These are phyloP conservation scores for Myriosclerotinia curreyana DNA, from an alignment of 2,329 filamentous ascomycete genomes.

Conservation along the genomic window DNA sequence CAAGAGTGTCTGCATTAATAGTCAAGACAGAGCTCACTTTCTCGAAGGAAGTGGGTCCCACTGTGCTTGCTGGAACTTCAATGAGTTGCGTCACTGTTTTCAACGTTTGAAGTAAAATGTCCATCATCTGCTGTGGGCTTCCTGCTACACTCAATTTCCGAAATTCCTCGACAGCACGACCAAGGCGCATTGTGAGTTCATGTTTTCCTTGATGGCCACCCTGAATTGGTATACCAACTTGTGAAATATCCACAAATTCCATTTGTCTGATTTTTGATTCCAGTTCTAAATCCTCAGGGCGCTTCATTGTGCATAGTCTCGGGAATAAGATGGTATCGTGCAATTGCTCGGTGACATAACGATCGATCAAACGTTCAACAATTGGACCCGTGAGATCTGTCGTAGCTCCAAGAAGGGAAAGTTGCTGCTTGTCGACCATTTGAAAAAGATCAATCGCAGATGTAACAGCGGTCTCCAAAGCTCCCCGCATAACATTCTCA, in stretches of 20 bases:
- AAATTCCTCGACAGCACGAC: constrained; percentile 81
- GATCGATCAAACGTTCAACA: constrained; percentile 91
- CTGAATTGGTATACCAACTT: constrained; percentile 84
- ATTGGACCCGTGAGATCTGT: constrained; percentile 90
- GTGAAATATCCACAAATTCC: constrained; percentile 89
- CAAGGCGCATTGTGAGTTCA: constrained; percentile 73
- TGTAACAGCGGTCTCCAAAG: constrained; percentile 87
- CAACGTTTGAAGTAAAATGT: constrained; percentile 48
- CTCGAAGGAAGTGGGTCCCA: constrained; percentile 38
- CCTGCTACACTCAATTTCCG: constrained; percentile 75
- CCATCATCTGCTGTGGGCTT: constrained; percentile 42
- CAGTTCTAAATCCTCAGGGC: constrained; percentile 79
- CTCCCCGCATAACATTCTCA: constrained; percentile 83
- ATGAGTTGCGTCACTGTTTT: constrained; percentile 75
- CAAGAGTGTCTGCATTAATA: constrained; percentile 80
- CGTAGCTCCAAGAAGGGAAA: constrained; percentile 85
- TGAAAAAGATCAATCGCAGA: constrained; percentile 95
- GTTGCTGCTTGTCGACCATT: constrained; percentile 89
- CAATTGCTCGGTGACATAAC: constrained; percentile 89
- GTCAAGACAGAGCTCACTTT: constrained; percentile 53
- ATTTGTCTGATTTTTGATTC: constrained; percentile 90
- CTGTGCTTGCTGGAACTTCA: constrained; percentile 45
- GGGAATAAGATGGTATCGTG: constrained; percentile 83
- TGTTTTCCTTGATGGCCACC: constrained; percentile 75
- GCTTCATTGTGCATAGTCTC: constrained; percentile 71